Evolutionary conservation across 2,329 filamentous ascomycete species (phyloP).

Genomic region (Cryphonectria radicalis): DNA sequence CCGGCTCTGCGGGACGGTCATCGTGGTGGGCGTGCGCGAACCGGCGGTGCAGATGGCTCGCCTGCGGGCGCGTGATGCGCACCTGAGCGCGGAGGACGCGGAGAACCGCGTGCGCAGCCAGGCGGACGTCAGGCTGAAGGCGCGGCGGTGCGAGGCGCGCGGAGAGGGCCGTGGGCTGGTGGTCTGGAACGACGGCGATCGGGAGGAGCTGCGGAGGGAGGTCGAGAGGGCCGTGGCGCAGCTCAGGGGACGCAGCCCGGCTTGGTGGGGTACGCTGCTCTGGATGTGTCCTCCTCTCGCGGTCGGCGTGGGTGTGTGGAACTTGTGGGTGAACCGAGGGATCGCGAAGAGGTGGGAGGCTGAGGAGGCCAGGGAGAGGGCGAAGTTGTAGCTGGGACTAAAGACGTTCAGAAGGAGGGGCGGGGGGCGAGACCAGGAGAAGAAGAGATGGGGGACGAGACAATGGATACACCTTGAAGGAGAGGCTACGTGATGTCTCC

Average conservation of each 20-base stretch:
- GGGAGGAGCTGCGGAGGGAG: conserved; percentile 69
- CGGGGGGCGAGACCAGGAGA: too few relatives aligned
- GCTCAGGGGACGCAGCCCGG: conserved; percentile 67
- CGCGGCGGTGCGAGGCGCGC: conserved; percentile 70
- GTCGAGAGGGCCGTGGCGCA: conserved; percentile 68
- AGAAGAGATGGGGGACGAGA: too few relatives aligned
- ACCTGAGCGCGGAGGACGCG: conserved; percentile 84
- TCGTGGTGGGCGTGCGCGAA: conserved; percentile 86
- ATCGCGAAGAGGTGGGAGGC: conserved; percentile 74
- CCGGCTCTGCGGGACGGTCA: conserved; percentile 78
- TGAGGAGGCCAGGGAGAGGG: conserved; percentile 53
- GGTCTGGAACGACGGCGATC: conserved; percentile 86
- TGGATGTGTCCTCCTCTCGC: conserved; percentile 76
- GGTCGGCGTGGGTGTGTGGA: conserved; percentile 69
- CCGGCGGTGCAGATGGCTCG: conserved; percentile 81
- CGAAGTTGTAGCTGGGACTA: conserved; percentile 43
- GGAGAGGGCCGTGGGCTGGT: conserved; percentile 72
- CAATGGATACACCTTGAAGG: too few relatives aligned
- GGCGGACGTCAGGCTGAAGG: conserved; percentile 84
- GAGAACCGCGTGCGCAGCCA: conserved; percentile 85
- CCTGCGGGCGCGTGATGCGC: conserved; percentile 73
- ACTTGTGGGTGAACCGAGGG: conserved; percentile 71
- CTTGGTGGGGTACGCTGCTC: conserved; percentile 82
- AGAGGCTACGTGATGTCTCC: background rate
- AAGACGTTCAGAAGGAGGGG: too few relatives aligned